A percentile compares a stretch with the other conserved stretches of the same genome.
Conservation (phyloP, 176 grass and related monocot species). For the Cenchrus fungigraminus region DNA sequence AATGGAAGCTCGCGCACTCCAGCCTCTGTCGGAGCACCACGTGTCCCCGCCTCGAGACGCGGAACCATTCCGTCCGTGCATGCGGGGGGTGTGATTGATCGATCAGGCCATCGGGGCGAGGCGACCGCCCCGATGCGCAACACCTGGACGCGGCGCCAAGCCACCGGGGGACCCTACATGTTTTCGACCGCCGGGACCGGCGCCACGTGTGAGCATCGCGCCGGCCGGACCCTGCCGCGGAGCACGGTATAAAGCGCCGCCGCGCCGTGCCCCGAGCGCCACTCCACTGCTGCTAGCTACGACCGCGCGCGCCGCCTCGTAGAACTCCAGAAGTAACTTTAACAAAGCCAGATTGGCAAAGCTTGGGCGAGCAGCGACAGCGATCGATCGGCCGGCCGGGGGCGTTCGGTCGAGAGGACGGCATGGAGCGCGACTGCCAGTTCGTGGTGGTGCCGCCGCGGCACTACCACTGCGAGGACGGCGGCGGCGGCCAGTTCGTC, state of each 20-base stretch:
- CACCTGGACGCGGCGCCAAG: conserved; percentile 32
- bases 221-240: not conserved
- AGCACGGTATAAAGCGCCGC: too few relatives aligned
- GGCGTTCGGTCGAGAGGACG: not conserved
- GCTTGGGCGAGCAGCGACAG: not conserved
- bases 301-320: not conserved
- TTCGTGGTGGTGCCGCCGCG: conserved; percentile 26
- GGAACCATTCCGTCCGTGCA: conserved; percentile 21
- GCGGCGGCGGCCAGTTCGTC: not conserved
- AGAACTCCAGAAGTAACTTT: not conserved
- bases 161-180: not conserved
- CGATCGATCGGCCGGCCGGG: not conserved
- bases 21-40: not conserved
- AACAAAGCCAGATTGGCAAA: not conserved
- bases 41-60: conserved; percentile 33
- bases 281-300: not conserved
- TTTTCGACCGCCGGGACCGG: too few relatives aligned
- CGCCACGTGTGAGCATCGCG: conserved; percentile 22
- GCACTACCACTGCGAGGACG: conserved; percentile 12
- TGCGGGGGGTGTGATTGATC: not conserved
- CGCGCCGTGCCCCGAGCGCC: conserved; percentile 2
- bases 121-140: conserved; percentile 3
- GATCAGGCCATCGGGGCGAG: too few relatives aligned
- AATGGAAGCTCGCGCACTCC: conserved; percentile 24
- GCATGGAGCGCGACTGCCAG: conserved; percentile 41